Evolutionary conservation across 1,284 basidiomycete genomes (phyloP).

Genomic region (Pyrrhoderma lamaoense): DNA sequence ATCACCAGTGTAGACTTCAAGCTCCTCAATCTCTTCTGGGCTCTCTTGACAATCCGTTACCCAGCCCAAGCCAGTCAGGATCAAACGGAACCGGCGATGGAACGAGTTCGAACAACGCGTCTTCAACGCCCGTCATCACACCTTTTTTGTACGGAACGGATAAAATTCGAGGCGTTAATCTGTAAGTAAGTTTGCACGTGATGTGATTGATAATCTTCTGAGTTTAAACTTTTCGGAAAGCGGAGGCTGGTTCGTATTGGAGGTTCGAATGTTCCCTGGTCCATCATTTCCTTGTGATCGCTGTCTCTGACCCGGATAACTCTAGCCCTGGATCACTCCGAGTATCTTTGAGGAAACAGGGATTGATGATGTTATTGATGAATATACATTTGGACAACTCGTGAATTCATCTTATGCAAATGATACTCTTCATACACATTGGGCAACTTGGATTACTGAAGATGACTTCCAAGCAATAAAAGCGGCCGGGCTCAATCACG

Average conservation of each 20-base stretch:
- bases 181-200: constrained; percentile 19
- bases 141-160: constrained; percentile 19
- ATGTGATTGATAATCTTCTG: neutral
- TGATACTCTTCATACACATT: constrained; percentile 48
- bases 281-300: neutral
- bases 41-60: constrained; percentile 15
- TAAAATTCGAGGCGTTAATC: constrained; percentile 22
- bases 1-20: constrained; percentile 16
- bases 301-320: neutral
- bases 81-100: constrained; percentile 14
- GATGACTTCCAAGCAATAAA: constrained; percentile 58
- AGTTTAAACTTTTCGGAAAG: constrained; percentile 7
- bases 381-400: constrained; percentile 59
- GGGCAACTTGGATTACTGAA: constrained; percentile 70
- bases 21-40: constrained; percentile 6
- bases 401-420: constrained; percentile 41
- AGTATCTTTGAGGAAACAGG: constrained; percentile 60
- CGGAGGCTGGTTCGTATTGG: constrained; percentile 24
- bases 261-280: constrained; percentile 17
- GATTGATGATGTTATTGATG: constrained; percentile 57
- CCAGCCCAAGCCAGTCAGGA: constrained; percentile 2
- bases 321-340: constrained; percentile 69
- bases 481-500: constrained; percentile 71
- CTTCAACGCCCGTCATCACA: constrained; percentile 1
- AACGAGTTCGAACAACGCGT: constrained; percentile 1